These are phyloP conservation scores for Pichia manshurica DNA, from an alignment of 805 yeast species.

Conservation along the genomic window DNA sequence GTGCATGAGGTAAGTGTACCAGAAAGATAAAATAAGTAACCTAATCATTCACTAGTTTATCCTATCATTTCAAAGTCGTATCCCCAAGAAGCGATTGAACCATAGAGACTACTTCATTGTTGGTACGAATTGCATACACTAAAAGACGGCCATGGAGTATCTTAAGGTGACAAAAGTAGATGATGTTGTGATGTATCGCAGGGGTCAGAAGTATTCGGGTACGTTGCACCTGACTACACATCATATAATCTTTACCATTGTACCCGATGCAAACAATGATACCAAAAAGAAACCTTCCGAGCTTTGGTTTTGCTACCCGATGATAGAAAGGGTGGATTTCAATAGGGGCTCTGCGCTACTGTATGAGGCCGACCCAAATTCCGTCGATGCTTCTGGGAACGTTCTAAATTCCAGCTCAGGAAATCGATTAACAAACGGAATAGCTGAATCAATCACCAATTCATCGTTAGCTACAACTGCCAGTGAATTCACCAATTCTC, in stretches of 20 bases:
- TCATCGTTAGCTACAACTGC: constrained; percentile 8
- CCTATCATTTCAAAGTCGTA: too few species aligned
- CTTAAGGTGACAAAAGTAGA: constrained; percentile 48
- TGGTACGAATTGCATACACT: too few species aligned
- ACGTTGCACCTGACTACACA: constrained; percentile 67
- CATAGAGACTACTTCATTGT: too few species aligned
- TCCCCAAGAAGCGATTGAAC: too few species aligned
- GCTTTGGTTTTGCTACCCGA: constrained; percentile 89
- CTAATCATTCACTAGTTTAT: too few species aligned
- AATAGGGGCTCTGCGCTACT: constrained; percentile 46
- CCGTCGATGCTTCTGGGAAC: constrained; percentile 2
- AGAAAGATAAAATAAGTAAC: too few species aligned
- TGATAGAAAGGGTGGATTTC: constrained; percentile 58
- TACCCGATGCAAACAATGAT: constrained; percentile 12
- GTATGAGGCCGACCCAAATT: constrained; percentile 1
- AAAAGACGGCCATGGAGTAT: constrained; percentile 44
- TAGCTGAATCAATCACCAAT: not conserved
- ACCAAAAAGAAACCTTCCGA: constrained; percentile 40
- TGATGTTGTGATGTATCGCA: constrained; percentile 44
- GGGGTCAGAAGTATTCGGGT: constrained; percentile 53
- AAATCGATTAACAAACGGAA: constrained; percentile 2
- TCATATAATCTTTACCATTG: constrained; percentile 58
- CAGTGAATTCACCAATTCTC: constrained; percentile 19
- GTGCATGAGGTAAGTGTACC: too few species aligned
- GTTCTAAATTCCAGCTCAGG: not conserved